Evolutionary conservation across 1,284 basidiomycete species (phyloP), one percentile per base, ranked within the genome.

Genomic region (Ustilago bromivora): DNA sequence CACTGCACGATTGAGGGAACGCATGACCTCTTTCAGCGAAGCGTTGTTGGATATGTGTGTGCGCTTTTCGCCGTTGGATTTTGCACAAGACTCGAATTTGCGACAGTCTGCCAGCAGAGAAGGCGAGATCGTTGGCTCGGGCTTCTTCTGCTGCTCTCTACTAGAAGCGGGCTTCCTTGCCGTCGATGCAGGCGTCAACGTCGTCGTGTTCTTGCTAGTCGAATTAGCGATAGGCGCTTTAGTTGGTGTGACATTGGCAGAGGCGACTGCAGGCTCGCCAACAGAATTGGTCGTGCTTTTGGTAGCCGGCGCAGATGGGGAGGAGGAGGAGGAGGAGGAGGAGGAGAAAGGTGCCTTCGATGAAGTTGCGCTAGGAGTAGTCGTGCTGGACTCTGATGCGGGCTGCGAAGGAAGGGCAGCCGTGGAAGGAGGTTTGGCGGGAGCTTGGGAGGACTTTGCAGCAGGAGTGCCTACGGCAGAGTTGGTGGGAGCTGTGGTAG

Each of bases 31-130:
- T 8, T 19, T 3, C 19, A 75, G 54, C 2, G 31, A 17, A 4
- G 61, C 19, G 8, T 51, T 31, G 57, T 5, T 34, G 3, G 70
- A 51, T 35, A 72, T 12, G 49, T 60, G 15, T 11, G 31, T 61
- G 2, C 70, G 60, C 34, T 49, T 5, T 6, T 34, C 57, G 4
- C 46, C 40, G 38, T 61, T 67, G n/a, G 70, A 63, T 17, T 58
- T 59, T 38, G 41, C 47, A 5, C 46, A 60, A 47, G 38, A 59
- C 7, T 51, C 1, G 15, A 63, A 60, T 0, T 56, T 56, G 19
- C 40, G 46, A 54, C 70, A 72, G 19, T 72, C 70, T 7, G 53
- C 43, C 6, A 67, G 65, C 3, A 72, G 53, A 3, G 61, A 41
- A 1, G 47, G 11, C 12, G 40, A 35, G 9, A 60, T 35, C 1